Evolutionary conservation across 2,329 filamentous ascomycete genomes (phyloP).

Genomic region (Trichoderma atroviride): DNA sequence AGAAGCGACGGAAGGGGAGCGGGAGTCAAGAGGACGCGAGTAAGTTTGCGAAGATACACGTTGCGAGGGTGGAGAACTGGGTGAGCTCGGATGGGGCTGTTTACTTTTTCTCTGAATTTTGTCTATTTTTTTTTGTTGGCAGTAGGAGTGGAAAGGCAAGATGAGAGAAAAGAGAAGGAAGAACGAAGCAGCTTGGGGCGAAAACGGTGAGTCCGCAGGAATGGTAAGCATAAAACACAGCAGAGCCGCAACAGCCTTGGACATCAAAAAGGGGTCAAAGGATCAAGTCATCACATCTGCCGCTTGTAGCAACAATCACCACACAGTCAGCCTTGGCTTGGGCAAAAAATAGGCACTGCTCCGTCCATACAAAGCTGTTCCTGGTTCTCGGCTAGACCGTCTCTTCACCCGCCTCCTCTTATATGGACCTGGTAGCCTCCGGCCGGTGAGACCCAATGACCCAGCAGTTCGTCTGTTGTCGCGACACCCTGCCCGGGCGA

Average conservation of each 20-base stretch:
- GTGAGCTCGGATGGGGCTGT: not conserved
- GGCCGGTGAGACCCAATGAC: not conserved
- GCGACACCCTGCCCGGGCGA: not conserved
- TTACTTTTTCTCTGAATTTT: not conserved
- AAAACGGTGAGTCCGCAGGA: not conserved
- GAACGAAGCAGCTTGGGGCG: not conserved
- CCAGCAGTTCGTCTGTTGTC: not conserved
- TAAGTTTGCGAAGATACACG: not conserved
- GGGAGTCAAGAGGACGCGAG: not conserved
- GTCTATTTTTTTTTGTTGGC: not conserved
- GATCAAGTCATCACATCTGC: not conserved
- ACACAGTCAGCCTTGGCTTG: not conserved
- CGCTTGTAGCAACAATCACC: not conserved
- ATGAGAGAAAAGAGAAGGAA: not conserved
- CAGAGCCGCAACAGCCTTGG: slow-evolving; percentile 9
- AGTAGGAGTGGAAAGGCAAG: no score
- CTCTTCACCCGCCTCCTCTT: not conserved
- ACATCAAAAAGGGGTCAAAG: not conserved
- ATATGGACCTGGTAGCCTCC: not conserved
- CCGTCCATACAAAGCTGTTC: not conserved
- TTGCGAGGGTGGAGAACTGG: not conserved
- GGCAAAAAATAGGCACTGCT: not conserved
- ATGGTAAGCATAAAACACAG: not conserved
- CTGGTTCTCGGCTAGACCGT: not conserved
- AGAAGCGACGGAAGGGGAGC: not conserved